phyloP scores from a whole-genome alignment of 257 asterid genomes.

The Fraxinus quadrangulata region DNA sequence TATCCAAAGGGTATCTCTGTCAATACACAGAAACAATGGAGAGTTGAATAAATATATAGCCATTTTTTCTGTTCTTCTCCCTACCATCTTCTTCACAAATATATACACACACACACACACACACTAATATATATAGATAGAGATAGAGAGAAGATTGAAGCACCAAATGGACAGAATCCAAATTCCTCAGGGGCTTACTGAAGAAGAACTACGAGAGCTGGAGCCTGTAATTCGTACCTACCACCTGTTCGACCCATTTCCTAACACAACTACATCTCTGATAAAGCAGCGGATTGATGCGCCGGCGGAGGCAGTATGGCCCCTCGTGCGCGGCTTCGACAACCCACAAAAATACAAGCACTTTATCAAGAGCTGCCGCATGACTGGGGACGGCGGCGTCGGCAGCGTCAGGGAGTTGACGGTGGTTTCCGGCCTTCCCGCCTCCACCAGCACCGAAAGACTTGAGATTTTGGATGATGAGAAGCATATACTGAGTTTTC shows the following conservation, averaged over 20 bases:
- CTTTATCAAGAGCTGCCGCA: conserved; percentile 79
- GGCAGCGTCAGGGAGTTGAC: conserved; percentile 86
- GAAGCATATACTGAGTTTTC: conserved; percentile 62
- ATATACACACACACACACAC: neutral
- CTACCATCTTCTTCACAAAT: neutral
- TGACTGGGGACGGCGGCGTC: conserved; percentile 78
- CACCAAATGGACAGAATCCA: conserved; percentile 11
- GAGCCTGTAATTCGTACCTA: conserved; percentile 47
- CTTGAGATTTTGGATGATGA: conserved; percentile 81
- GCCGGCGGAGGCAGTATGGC: conserved; percentile 74
- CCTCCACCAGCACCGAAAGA: conserved; percentile 86
- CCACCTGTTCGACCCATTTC: conserved; percentile 64
- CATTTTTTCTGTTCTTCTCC: neutral
- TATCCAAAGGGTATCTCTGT: neutral
- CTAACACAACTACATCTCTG: conserved; percentile 74
- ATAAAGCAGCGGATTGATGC: conserved; percentile 71
- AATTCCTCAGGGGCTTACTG: conserved; percentile 52
- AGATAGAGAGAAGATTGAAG: neutral
- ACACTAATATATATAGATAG: neutral
- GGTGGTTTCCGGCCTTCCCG: conserved; percentile 89
- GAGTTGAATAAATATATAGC: neutral
- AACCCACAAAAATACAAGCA: conserved; percentile 87
- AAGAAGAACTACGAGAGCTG: conserved; percentile 56
- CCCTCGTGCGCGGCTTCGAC: conserved; percentile 75
- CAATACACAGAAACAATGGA: neutral